Evolutionary conservation across 2,329 filamentous ascomycete genomes (phyloP), one percentile per base, ranked within the genome.

Genomic region (Exophiala spinifera): DNA sequence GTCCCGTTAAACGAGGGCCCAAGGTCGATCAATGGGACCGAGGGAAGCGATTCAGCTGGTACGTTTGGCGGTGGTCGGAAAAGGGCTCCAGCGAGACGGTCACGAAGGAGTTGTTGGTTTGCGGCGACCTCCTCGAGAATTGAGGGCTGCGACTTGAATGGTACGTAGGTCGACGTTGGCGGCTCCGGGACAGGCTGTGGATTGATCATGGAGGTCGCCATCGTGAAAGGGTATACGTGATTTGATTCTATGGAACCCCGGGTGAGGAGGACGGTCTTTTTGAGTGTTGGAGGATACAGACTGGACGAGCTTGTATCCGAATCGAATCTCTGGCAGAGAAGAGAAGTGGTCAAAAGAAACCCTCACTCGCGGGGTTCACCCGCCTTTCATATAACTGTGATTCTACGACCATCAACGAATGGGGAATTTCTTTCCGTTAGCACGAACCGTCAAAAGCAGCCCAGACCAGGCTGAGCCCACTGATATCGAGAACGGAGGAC

Each of bases 21-120:
- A 15, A 64, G 59, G 55, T 64, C 62, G 25, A 64, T 64, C 25
- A 64, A 40, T 10, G 62, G 62, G 3, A 64, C 59, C 1, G 56
- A 53, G 2, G 62, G 62, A 3, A 63, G 52, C 7, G 60, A n/a
- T 5, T 51, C 44, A 2, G 28, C 17, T 3, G 55, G 25, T 10
- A 56, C 15, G 11, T 47, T 25, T 19, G 60, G 42, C 3, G 61
- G 60, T 20, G 57, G 52, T 14, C 28, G 28, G 10, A 51, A 48
- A 11, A 63, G 43, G 2, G 61, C 61, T 13, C 58, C 58, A 3
- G 57, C 60, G 8, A 63, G 51, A 17, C 61, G 60, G 5, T 39
- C 39, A 15, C 60, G 60, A 28, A 63, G 61, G 6, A 46, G 46
- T 13, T 50, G 39, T 46, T 61, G 58, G 17, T 57, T 52, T 5